A percentile compares a stretch with the other conserved stretches of the same genome.
Evolutionary conservation across 768 basidiomycete genomes (phyloP).

Genomic region (Rickenella mellea): DNA sequence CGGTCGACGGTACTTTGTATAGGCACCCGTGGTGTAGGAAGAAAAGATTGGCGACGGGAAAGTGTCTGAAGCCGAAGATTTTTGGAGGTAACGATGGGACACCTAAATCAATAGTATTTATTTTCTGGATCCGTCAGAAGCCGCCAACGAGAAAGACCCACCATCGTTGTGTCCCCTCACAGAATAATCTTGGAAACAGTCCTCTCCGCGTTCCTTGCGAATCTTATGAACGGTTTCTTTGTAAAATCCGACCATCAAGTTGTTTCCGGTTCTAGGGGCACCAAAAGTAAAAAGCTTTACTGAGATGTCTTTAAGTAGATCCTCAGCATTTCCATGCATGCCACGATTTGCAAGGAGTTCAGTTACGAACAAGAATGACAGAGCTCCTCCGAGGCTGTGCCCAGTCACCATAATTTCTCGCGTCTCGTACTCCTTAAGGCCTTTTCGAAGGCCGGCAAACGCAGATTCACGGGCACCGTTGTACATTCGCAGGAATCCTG

Average conservation of each 20-base stretch:
- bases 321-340: no score
- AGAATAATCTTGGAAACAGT: slow-evolving; percentile 34
- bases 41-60: slow-evolving; percentile 38
- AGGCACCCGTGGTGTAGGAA: slow-evolving; percentile 35
- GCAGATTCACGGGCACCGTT: slow-evolving; percentile 27
- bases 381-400: slow-evolving; percentile 47
- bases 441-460: slow-evolving; percentile 28
- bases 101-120: slow-evolving; percentile 23
- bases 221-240: slow-evolving; percentile 24
- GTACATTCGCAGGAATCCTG: slow-evolving; percentile 50
- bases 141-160: slow-evolving; percentile 13
- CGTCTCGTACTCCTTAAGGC: slow-evolving; percentile 23
- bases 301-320: slow-evolving; percentile 17
- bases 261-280: slow-evolving; percentile 41
- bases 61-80: slow-evolving; percentile 44
- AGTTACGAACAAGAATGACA: slow-evolving; percentile 41
- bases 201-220: slow-evolving; percentile 24
- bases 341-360: slow-evolving; percentile 31
- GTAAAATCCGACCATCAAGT: slow-evolving; percentile 34
- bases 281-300: slow-evolving; percentile 39
- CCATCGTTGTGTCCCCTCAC: slow-evolving; percentile 52
- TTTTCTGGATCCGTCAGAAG: background rate
- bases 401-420: slow-evolving; percentile 43
- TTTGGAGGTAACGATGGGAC: slow-evolving; percentile 48
- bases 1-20: slow-evolving; percentile 35